phyloP scores from a whole-genome alignment of 305 asterid species.

The Ilex paraguariensis region DNA sequence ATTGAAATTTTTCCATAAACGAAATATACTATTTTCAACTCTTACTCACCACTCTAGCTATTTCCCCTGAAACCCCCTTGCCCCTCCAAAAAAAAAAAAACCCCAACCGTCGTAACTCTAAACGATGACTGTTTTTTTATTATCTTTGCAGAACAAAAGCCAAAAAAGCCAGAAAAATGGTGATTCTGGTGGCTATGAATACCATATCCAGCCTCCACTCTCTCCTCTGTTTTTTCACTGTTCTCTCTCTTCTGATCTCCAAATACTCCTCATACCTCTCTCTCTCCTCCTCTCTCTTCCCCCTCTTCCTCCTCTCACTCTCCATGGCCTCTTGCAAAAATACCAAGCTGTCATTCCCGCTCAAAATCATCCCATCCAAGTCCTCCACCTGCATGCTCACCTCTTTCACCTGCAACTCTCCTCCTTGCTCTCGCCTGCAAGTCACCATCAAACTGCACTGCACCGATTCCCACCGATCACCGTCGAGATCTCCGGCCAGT shows the following conservation, averaged over 20 bases:
- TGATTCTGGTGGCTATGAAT: constrained; percentile 7
- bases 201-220: constrained; percentile 43
- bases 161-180: neutral
- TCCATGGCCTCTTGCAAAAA: constrained; percentile 46
- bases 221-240: constrained; percentile 27
- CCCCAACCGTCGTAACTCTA: too few species aligned
- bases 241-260: constrained; percentile 25
- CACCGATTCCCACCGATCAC: constrained; percentile 15
- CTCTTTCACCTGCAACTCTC: constrained; percentile 55
- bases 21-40: too few species aligned
- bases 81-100: too few species aligned
- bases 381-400: constrained; percentile 75
- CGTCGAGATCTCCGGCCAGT: constrained; percentile 21
- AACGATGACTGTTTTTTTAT: too few species aligned
- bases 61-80: too few species aligned
- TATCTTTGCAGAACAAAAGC: neutral
- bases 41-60: too few species aligned
- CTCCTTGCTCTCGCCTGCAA: constrained; percentile 46
- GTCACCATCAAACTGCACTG: constrained; percentile 44
- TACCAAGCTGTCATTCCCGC: constrained; percentile 51
- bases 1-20: too few species aligned
- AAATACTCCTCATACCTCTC: constrained; percentile 24
- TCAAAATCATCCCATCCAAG: constrained; percentile 46
- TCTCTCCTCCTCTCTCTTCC: constrained; percentile 15
- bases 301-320: constrained; percentile 21